Percentiles rank a stretch among this genome's conserved stretches.
These are phyloP conservation scores for Didymella arachidicola DNA, from an alignment of 2,329 filamentous ascomycete species.

Conservation along the genomic window DNA sequence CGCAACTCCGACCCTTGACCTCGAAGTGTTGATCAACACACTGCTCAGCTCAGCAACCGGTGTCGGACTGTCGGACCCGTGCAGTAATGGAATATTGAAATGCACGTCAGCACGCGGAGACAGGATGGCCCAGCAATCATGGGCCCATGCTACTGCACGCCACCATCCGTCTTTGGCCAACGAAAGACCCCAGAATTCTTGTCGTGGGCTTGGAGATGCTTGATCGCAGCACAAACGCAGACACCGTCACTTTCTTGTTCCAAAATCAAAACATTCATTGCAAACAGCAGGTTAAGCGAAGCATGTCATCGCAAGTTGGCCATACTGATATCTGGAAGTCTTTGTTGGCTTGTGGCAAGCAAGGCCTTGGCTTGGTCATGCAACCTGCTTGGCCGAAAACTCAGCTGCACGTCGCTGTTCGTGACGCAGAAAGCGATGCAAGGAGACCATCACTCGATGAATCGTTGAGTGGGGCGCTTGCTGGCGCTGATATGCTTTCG, in stretches of 20 bases:
- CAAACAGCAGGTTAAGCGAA: background rate
- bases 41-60: background rate
- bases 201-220: conserved; percentile 11
- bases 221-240: conserved; percentile 3
- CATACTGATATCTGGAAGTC: background rate
- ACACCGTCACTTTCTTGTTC: background rate
- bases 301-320: background rate
- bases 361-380: conserved; percentile 12
- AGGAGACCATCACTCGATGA: conserved; percentile 2
- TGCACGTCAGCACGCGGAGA: conserved; percentile 12
- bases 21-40: background rate
- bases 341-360: conserved; percentile 6
- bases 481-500: conserved; percentile 2
- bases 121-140: background rate
- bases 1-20: background rate
- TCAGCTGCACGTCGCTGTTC: conserved; percentile 12
- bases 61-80: background rate
- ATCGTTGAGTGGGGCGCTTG: conserved; percentile 1
- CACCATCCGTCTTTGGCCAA: conserved; percentile 5
- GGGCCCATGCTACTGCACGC: conserved; percentile 7
- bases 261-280: background rate
- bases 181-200: background rate
- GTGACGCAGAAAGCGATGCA: conserved; percentile 7
- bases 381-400: conserved; percentile 17
- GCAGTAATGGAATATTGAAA: conserved; percentile 11